phyloP scores from a whole-genome alignment of 1,284 basidiomycete genomes.

The Puccinia triticina region DNA sequence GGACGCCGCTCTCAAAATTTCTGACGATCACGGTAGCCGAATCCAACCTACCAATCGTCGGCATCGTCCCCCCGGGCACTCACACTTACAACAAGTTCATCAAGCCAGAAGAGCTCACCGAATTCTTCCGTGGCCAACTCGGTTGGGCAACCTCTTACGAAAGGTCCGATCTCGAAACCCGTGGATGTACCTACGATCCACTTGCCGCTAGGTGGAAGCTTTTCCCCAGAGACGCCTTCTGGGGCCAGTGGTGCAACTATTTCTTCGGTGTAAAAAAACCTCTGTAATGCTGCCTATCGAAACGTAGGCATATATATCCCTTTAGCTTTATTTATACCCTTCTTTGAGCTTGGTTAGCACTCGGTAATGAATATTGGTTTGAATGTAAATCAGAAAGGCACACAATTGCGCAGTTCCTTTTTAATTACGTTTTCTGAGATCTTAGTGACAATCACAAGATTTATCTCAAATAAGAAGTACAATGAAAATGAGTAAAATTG shows the following conservation, averaged over 20 bases:
- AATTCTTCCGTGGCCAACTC: conserved; percentile 74
- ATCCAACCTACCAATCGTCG: conserved; percentile 66
- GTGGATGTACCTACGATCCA: conserved; percentile 81
- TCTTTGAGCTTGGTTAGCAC: background rate
- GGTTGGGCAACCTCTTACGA: conserved; percentile 59
- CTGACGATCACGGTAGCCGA: conserved; percentile 91
- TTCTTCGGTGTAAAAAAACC: conserved; percentile 55
- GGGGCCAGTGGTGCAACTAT: conserved; percentile 74
- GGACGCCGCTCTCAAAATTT: conserved; percentile 85
- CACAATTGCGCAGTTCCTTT: too few relatives aligned
- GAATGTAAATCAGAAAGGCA: background rate
- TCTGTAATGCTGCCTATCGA: background rate
- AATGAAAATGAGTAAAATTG: too few relatives aligned
- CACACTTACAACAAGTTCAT: conserved; percentile 91
- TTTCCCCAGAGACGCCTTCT: conserved; percentile 67
- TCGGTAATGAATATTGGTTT: background rate
- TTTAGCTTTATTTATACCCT: background rate
- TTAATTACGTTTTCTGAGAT: too few relatives aligned
- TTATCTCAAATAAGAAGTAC: too few relatives aligned
- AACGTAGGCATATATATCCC: conserved; percentile 29
- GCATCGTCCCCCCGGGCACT: conserved; percentile 83
- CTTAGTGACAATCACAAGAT: too few relatives aligned
- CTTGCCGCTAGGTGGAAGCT: conserved; percentile 74
- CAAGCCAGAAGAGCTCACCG: conserved; percentile 81
- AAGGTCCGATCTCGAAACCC: conserved; percentile 72